Evolutionary conservation across 257 asterid genomes (phyloP).

Genomic region (Parsonsia alboflavescens): DNA sequence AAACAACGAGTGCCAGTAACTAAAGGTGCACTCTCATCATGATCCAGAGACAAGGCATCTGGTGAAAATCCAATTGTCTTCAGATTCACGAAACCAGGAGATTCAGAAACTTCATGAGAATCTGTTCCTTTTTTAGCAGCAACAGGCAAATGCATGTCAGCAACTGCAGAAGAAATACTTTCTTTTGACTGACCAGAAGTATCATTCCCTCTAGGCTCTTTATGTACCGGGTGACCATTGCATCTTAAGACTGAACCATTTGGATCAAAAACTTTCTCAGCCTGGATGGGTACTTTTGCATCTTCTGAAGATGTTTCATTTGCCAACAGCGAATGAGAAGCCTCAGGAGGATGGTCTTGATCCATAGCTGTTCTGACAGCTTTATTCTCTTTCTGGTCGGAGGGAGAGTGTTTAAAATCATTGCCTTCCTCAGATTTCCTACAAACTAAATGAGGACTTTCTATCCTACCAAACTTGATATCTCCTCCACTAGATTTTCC

Average conservation of each 20-base stretch:
- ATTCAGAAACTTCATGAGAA: slow-evolving; percentile 21
- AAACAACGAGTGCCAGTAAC: slow-evolving; percentile 12
- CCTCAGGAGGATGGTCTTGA: slow-evolving; percentile 29
- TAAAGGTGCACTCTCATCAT: slow-evolving; percentile 5
- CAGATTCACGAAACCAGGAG: neutral
- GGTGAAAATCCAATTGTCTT: neutral
- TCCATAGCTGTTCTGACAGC: slow-evolving; percentile 13
- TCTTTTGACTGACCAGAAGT: neutral
- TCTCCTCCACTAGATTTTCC: slow-evolving; percentile 45
- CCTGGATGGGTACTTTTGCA: slow-evolving; percentile 38
- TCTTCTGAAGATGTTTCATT: slow-evolving; percentile 50
- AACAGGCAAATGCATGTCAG: slow-evolving; percentile 13
- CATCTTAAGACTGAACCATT: slow-evolving; percentile 23
- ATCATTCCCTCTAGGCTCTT: slow-evolving; percentile 26
- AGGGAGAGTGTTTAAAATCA: slow-evolving; percentile 25
- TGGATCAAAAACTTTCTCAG: slow-evolving; percentile 37
- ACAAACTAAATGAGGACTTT: slow-evolving; percentile 28
- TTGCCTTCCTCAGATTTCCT: slow-evolving; percentile 27
- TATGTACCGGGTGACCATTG: slow-evolving; percentile 25
- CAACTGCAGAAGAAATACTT: slow-evolving; percentile 14
- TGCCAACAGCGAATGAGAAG: slow-evolving; percentile 29
- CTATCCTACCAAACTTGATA: slow-evolving; percentile 32
- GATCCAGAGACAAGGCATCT: neutral
- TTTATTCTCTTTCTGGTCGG: slow-evolving; percentile 27
- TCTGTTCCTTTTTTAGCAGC: slow-evolving; percentile 15